Evolutionary conservation across 306 rosid genomes (phyloP).

Genomic region (Prunus davidiana): DNA sequence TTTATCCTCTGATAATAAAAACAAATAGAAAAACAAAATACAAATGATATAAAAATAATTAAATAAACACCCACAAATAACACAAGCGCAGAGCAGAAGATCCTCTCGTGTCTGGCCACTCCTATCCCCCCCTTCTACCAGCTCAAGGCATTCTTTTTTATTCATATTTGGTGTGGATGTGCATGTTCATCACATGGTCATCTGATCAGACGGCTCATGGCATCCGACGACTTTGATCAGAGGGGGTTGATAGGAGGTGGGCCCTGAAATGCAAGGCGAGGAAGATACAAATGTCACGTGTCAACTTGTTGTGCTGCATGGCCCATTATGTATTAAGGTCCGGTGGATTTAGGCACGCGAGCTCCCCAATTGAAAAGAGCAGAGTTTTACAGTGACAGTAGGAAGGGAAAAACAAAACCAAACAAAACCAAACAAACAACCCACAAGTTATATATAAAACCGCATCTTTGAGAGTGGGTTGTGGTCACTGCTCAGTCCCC

Average conservation of each 20-base stretch:
- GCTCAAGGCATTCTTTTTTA: conserved; percentile 1
- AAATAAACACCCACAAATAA: neutral
- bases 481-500: neutral
- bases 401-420: neutral
- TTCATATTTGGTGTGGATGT: neutral
- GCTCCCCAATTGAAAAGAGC: conserved; percentile 6
- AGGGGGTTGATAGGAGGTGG: neutral
- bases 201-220: conserved; percentile 3
- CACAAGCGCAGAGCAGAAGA: neutral
- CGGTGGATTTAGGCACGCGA: conserved; percentile 19
- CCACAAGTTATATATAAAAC: conserved; percentile 22
- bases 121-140: neutral
- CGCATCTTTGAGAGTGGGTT: neutral
- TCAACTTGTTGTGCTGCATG: conserved; percentile 52
- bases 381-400: neutral
- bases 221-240: neutral
- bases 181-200: neutral
- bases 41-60: neutral
- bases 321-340: conserved; percentile 42
- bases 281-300: conserved; percentile 54
- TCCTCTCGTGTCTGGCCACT: neutral
- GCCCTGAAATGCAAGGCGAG: neutral
- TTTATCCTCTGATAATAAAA: neutral
- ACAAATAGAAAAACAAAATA: neutral
- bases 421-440: neutral